Evolutionary conservation across 306 rosid species (phyloP), one percentile per base, ranked within the genome.

Genomic region (Quercus berberidifolia): DNA sequence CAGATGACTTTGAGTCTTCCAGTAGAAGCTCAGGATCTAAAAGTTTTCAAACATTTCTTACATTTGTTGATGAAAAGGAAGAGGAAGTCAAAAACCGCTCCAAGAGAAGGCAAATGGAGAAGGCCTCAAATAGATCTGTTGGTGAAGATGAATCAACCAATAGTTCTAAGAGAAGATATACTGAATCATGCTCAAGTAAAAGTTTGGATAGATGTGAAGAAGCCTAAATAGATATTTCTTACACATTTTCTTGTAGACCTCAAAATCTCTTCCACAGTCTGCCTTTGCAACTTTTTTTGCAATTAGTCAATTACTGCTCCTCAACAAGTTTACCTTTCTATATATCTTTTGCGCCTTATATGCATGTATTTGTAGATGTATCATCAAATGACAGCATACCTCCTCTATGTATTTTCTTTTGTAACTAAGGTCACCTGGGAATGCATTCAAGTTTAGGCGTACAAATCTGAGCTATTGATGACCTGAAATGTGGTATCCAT

Each of bases 51-150:
- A 87, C 85, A 15, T 96, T 96, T 79, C 85, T 96, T 28, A 59
- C 97, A 31, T 93, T 96, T 77, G 92, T 14, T 1, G 97, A 93
- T 30, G 89, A 90, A 77, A 96, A 90, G 76, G 96, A 90, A 77
- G 91, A 87, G 26, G 90, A 83, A 0, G 56, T 84, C 17, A 87
- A 78, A 78, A 71, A 65, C 73, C 86, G 88, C 31, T 88, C 87
- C 56, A 89, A 89, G 89, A 85, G 89, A 79, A 84, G 86, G 83
- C 85, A 81, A 80, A 80, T 84, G 87, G 97, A 90, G 81, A 87
- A 69, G 76, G 65, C 72, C 74, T 92, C 97, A 3, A 73, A 80
- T 31, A 69, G 88, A 80, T 56, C 86, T 54, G 56, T 25, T 5
- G 75, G 65, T 55, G 89, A 59, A 21, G 86, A 82, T 69, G 90